Conservation (phyloP, 2,329 filamentous ascomycete genomes). For the Penicillium sp. region DNA sequence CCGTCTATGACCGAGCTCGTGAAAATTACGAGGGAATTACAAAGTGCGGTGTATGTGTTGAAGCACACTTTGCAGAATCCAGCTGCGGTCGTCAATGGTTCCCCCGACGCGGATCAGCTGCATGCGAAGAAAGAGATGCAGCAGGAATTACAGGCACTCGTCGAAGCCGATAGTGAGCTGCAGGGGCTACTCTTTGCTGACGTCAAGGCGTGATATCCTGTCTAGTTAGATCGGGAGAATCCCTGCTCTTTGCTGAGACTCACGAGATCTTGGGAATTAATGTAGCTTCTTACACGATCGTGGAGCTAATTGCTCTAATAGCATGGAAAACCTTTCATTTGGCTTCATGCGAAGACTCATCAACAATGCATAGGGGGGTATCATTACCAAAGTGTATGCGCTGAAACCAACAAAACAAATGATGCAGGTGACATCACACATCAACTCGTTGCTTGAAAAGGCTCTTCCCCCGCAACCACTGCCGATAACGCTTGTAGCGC, state of each 20-base stretch:
- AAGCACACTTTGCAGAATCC: constrained; percentile 34
- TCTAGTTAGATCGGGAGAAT: not conserved
- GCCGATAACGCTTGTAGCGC: constrained; percentile 92
- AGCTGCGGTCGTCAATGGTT: constrained; percentile 13
- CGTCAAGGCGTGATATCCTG: constrained; percentile 17
- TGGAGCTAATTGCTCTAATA: not conserved
- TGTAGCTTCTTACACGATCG: not conserved
- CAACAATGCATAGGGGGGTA: constrained; percentile 21
- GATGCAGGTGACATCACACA: constrained; percentile 24
- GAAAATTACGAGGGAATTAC: constrained; percentile 31
- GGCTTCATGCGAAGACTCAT: not conserved
- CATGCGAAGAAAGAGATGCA: constrained; percentile 33
- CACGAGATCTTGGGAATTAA: not conserved
- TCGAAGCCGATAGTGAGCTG: constrained; percentile 38
- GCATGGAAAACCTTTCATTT: not conserved
- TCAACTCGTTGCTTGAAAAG: constrained; percentile 84
- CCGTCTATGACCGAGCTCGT: constrained; percentile 11
- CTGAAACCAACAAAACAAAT: not conserved
- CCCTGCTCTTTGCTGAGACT: not conserved
- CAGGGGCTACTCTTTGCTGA: constrained; percentile 31
- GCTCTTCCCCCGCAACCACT: constrained; percentile 93
- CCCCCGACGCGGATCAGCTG: constrained; percentile 21
- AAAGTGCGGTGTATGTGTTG: constrained; percentile 31
- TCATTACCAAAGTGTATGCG: constrained; percentile 15
- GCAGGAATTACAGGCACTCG: constrained; percentile 36